phyloP scores from a whole-genome alignment of 768 basidiomycete species.

The Tulasnella sp. region DNA sequence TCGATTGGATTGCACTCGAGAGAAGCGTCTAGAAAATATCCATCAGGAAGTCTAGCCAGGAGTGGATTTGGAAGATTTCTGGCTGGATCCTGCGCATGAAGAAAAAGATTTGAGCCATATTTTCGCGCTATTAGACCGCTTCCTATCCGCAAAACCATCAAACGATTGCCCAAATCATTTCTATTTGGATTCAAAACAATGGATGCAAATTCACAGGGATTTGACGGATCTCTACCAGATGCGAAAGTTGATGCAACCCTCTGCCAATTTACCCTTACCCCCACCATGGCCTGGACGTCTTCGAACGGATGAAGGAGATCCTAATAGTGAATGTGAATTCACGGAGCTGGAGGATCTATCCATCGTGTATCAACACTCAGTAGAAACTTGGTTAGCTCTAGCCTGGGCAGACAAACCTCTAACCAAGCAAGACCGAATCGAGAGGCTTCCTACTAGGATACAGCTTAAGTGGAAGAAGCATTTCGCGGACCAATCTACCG shows the following conservation, averaged over 20 bases:
- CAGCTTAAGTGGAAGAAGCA: background rate
- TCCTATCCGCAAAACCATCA: too few species aligned
- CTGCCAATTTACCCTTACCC: too few species aligned
- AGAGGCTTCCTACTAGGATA: background rate
- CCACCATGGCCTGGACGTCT: background rate
- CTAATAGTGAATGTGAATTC: background rate
- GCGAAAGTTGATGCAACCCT: too few species aligned
- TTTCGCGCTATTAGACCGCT: too few species aligned
- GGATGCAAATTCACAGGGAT: background rate
- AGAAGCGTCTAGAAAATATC: too few species aligned
- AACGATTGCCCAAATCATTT: too few species aligned
- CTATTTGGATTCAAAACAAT: background rate
- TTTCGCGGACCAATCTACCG: background rate
- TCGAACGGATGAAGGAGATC: background rate
- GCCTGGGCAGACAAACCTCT: background rate
- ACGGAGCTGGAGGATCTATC: background rate
- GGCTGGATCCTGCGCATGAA: background rate
- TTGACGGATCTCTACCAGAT: too few species aligned
- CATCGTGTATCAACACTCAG: background rate
- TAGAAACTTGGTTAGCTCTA: background rate
- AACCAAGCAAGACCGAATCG: background rate
- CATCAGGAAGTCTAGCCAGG: too few species aligned
- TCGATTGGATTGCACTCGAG: background rate
- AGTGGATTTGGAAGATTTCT: background rate
- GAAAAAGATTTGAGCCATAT: too few species aligned